phyloP scores from a whole-genome alignment of 768 basidiomycete species.

The Lyophyllum decastes region DNA sequence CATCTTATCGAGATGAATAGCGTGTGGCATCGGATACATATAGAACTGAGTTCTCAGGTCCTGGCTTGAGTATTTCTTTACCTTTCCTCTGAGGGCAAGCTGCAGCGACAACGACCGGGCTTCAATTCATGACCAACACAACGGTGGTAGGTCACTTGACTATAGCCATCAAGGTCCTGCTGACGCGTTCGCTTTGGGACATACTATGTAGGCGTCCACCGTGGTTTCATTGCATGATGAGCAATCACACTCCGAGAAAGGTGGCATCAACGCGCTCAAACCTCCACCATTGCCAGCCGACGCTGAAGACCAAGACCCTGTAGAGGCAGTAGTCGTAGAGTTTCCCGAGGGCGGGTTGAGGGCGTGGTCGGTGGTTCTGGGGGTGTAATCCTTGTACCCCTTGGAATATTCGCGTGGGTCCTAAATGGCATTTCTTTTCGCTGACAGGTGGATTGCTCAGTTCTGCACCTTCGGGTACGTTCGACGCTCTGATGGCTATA shows the following conservation, averaged over 20 bases:
- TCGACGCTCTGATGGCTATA: neutral
- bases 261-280: neutral
- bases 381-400: slow-evolving; percentile 19
- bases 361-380: slow-evolving; percentile 25
- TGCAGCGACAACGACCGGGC: neutral
- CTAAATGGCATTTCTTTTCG: neutral
- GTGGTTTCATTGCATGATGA: neutral
- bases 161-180: neutral
- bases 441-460: slow-evolving; percentile 21
- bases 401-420: neutral
- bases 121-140: neutral
- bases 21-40: neutral
- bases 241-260: neutral
- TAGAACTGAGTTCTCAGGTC: neutral
- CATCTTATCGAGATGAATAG: slow-evolving; percentile 2
- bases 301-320: neutral
- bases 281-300: neutral
- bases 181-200: neutral
- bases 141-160: neutral
- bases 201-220: neutral
- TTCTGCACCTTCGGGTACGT: slow-evolving; percentile 28
- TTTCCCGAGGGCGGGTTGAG: slow-evolving; percentile 25
- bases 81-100: neutral
- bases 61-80: neutral
- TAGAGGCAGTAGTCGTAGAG: neutral